Base-by-base conservation (phyloP, 192 early-diverging fungal species). In the Coemansia sp. region DNA sequence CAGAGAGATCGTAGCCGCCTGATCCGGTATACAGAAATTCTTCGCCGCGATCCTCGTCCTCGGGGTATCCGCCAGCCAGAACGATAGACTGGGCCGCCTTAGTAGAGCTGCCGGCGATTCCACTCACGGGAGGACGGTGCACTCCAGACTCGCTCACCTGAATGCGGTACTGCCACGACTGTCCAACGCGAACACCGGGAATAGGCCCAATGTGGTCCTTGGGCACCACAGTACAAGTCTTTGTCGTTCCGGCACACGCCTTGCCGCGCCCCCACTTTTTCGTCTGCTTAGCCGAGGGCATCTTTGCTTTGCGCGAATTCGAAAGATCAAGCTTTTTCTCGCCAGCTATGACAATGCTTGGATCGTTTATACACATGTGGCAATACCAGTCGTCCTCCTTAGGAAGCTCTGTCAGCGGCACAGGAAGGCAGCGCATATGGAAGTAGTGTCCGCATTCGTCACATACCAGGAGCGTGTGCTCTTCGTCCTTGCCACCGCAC, bases 11-110 rank as follows among this genome's bases (percentile, higher is more conserved):
- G 15, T 83, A 70, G 0, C 85, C 86, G 22, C 85, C 86, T 15
- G 73, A 80, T 0, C 87, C 86, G 0, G 86, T 86, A 51, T 86
- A 88, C 1, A 68, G 69, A 49, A 90, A 90, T 39, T 78, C 70
- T 0, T 78, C 74, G 0, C 87, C 87, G 20, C 78, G 50, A 33
- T 90, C 87, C 3, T 58, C 64, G 44, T 88, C 87, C 26, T 85
- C 83, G 0, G 75, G 72, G 46, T 86, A 87, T 9, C 85, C 86
- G 14, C 73, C 79, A 0, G 80, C 72, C 6, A 90, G 59, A 8
- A 83, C 80, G 38, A 87, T 60, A 3, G 85, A 87, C 3, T 77
- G 70, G 0, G 85, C 80, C 0, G 86, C 82, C 9, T 27, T 59
- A 0, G 45, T 47, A 3, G 80, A 55, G 5, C 58, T 42, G 0